Evolutionary conservation across 192 early-diverging fungal genomes (phyloP), one percentile per base, ranked within the genome.

Genomic region (Jimgerdemannia lactiflua): DNA sequence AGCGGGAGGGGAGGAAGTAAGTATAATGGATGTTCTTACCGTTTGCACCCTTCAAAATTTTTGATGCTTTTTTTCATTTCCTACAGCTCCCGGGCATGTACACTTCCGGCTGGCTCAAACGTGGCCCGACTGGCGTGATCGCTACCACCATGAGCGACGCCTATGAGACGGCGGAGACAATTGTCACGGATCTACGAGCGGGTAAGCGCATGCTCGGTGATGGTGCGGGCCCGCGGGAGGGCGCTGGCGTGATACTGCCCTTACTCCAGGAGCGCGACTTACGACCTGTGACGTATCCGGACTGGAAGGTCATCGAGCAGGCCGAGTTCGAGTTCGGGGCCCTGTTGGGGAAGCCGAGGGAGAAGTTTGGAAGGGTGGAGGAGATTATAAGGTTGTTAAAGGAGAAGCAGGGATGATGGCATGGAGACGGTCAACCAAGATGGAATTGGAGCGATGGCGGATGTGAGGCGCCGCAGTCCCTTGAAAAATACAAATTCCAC

Each of bases 61-160:
- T 20, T 39, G 3, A 49, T 66, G 49, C 42, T 72, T 43, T 72
- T 70, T 43, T 10, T 29, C 66, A 19, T 43, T 77, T 39, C 4
- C 4, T 65, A 20, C 43, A 86, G 85, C 70, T 85, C 4, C 89
- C 91, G 14, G 93, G 95, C 0, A 73, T 99, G 41, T 99, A 99
- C 77, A 93, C 91, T 0, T 78, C 96, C 2, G 96, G 96, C 4
- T 99, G 98, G 98, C 75, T 97, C n/a, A 99, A 98, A 77, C 90
- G 93, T 39, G 98, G 98, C 0, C 95, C 97, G 29, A 89, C 89
- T 3, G 98, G 97, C 3, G 96, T 97, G 9, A 96, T 99, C 77
- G 96, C 95, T 3, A 86, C 95, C 0, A 99, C 98, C 4, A 96
- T 99, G 95, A 89, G 90, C 59, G 95, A 97, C 74, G 95, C 95